Conservation (phyloP, 768 basidiomycete genomes). For the Dentipellis sp. region DNA sequence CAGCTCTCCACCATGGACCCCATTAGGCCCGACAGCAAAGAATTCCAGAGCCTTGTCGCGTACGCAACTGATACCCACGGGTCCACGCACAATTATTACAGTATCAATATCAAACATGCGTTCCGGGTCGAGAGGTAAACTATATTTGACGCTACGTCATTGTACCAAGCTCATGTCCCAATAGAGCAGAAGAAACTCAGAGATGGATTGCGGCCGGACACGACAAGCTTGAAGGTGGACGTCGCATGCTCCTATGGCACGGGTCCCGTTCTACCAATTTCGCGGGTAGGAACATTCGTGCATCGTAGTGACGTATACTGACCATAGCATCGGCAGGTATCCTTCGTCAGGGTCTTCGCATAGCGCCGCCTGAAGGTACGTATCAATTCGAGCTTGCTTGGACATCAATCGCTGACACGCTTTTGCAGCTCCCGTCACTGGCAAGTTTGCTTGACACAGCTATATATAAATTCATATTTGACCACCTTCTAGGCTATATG, state of each 20-base stretch:
- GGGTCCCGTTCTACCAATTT: slow-evolving; percentile 57
- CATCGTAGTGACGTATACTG: too few species aligned
- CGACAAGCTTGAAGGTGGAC: slow-evolving; percentile 33
- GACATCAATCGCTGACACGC: background rate
- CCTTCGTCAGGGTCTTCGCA: slow-evolving; percentile 50
- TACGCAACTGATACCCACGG: slow-evolving; percentile 52
- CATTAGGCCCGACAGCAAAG: slow-evolving; percentile 28
- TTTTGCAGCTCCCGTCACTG: slow-evolving; percentile 36
- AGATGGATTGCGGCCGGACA: slow-evolving; percentile 39
- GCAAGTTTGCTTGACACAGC: slow-evolving; percentile 11
- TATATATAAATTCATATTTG: background rate
- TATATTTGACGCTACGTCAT: slow-evolving; percentile 11
- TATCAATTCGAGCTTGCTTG: background rate
- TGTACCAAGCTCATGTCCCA: slow-evolving; percentile 11
- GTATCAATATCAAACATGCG: slow-evolving; percentile 33
- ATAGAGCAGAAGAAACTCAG: slow-evolving; percentile 26
- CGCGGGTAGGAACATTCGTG: slow-evolving; percentile 30
- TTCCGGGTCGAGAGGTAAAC: slow-evolving; percentile 46
- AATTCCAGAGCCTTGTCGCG: slow-evolving; percentile 37
- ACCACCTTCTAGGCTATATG: slow-evolving; percentile 34
- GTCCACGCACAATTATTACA: slow-evolving; percentile 38
- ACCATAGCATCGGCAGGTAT: slow-evolving; percentile 29
- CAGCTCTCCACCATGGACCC: slow-evolving; percentile 43
- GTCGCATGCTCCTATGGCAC: slow-evolving; percentile 53
- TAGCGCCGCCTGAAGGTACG: slow-evolving; percentile 54